Evolutionary conservation across 805 yeast genomes (phyloP).

Genomic region (Candida sithepensis): DNA sequence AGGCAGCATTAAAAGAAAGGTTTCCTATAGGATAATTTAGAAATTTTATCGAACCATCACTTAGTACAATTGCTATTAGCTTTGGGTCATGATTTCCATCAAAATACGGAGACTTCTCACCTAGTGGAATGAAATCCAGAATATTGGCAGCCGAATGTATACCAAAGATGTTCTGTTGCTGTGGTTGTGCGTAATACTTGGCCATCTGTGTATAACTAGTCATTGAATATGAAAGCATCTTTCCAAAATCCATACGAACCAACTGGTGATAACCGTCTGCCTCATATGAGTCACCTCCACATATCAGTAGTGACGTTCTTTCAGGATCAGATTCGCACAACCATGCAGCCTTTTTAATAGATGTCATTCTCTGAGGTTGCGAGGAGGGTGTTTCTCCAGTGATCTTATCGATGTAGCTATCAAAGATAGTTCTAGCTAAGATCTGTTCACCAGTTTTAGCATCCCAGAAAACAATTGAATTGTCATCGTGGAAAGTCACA

Average conservation of each 20-base stretch:
- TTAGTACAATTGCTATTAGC: constrained; percentile 53
- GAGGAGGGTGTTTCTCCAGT: constrained; percentile 22
- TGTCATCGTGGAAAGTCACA: constrained; percentile 75
- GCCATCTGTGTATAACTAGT: constrained; percentile 85
- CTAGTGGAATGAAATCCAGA: constrained; percentile 49
- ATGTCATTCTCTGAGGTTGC: constrained; percentile 29
- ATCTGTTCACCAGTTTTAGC: constrained; percentile 69
- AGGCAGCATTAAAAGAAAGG: constrained; percentile 46
- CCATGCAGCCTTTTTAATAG: constrained; percentile 65
- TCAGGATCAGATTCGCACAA: constrained; percentile 78
- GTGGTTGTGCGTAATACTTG: constrained; percentile 62
- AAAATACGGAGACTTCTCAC: constrained; percentile 69
- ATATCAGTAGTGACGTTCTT: constrained; percentile 64
- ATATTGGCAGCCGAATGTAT: constrained; percentile 44
- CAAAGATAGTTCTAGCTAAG: constrained; percentile 70
- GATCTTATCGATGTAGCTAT: constrained; percentile 59
- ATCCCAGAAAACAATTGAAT: constrained; percentile 91
- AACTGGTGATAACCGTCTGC: constrained; percentile 41
- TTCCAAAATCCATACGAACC: constrained; percentile 69
- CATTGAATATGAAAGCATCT: constrained; percentile 71
- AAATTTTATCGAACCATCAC: constrained; percentile 63
- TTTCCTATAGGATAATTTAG: constrained; percentile 55
- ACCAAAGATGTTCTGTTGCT: constrained; percentile 53
- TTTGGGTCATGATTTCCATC: constrained; percentile 77
- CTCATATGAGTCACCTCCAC: constrained; percentile 59